Evolutionary conservation across 2,329 filamentous ascomycete genomes (phyloP), one percentile per base, ranked within the genome.

Genomic region (Epichloe bromicola): DNA sequence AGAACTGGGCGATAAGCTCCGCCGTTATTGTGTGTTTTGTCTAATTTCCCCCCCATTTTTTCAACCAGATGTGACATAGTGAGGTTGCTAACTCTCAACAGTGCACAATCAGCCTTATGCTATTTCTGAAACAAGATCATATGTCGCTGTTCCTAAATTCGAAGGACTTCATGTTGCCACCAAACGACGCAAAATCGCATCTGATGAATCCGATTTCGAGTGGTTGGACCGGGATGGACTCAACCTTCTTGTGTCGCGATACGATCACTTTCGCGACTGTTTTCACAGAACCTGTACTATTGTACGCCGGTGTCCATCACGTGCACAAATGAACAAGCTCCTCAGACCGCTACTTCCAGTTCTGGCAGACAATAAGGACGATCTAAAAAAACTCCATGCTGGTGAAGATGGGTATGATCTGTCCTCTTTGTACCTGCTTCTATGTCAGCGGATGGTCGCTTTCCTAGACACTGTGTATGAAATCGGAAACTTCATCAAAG

Each of bases 171-270:
- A 63, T 51, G 55, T 59, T 19, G 48, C 55, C 49, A 61, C 56
- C 51, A 64, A 65, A 54, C 60, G 61, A 17, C 48, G 56, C 52
- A 65, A 61, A 50, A 51, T 63, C 20, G 56, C 42, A 19, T 52
- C 57, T 11, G 49, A 54, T 12, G 51, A 57, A 42, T 54, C 17
- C 42, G 41, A 53, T 10, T 49, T 62, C 12, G 53, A 55, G n/a
- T 64, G 62, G 62, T 50, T 64, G 37, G 61, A 62, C 42, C 53
- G 54, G 30, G 44, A 56, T 48, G 58, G 50, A 5, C 54, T 65
- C 10, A 51, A 45, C 17, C 33, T 52, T 26, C 55, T 65, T 12
- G 52, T 64, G 10, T 53, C 57, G 15, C 53, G 53, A 15, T 63
- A 63, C 33, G 52, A 55, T 14, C 40, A 51, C 34, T 60, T 64